Evolutionary conservation across 1,139 yeast species (phyloP).

Genomic region (Candida freyschussii): DNA sequence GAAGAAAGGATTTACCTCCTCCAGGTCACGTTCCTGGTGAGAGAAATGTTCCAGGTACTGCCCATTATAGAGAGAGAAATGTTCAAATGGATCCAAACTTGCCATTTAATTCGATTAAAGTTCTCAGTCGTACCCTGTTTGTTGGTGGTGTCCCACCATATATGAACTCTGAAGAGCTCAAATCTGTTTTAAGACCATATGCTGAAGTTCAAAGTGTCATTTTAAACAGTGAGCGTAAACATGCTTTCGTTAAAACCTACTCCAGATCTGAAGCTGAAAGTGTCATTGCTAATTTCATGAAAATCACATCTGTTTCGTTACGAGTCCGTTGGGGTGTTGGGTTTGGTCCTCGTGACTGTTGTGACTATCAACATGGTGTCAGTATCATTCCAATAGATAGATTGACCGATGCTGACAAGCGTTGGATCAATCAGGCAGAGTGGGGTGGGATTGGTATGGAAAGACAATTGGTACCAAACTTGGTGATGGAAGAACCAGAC

Average conservation of each 20-base stretch:
- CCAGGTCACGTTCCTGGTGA: conserved; percentile 45
- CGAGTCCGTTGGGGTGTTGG: conserved; percentile 99
- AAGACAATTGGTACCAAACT: conserved; percentile 70
- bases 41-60: conserved; percentile 60
- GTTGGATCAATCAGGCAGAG: conserved; percentile 87
- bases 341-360: conserved; percentile 97
- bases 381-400: conserved; percentile 82
- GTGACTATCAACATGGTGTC: conserved; percentile 88
- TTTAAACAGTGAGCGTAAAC: conserved; percentile 81
- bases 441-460: conserved; percentile 96
- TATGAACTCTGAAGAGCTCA: conserved; percentile 72
- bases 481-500: conserved; percentile 94
- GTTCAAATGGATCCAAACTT: conserved; percentile 64
- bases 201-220: conserved; percentile 95
- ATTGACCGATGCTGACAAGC: conserved; percentile 87
- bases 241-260: conserved; percentile 94
- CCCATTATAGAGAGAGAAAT: conserved; percentile 68
- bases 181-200: conserved; percentile 68
- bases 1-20: conserved; percentile 19
- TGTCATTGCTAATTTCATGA: conserved; percentile 54
- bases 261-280: conserved; percentile 91
- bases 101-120: conserved; percentile 80
- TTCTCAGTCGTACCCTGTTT: conserved; percentile 82
- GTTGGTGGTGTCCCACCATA: conserved; percentile 88
- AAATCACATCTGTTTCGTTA: conserved; percentile 51